phyloP scores from a whole-genome alignment of 441 rosid species.

The Pelargonium fulgidum region DNA sequence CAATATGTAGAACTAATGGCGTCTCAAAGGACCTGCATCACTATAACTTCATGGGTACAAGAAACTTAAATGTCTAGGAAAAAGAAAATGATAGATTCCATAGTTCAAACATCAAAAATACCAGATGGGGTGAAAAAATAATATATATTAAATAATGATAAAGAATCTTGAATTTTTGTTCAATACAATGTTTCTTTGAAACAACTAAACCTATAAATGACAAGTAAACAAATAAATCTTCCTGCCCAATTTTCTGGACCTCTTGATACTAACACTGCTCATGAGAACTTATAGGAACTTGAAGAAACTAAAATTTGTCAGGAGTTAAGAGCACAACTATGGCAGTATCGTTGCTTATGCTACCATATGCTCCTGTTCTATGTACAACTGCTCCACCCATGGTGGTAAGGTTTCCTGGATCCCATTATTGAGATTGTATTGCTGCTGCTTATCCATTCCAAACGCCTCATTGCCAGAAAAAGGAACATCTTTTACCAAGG shows the following conservation, averaged over 20 bases:
- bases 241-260: slow-evolving; percentile 5
- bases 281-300: background rate
- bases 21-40: background rate
- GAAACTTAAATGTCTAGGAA: background rate
- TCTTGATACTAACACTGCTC: background rate
- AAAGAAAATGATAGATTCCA: background rate
- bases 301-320: background rate
- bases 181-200: background rate
- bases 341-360: slow-evolving; percentile 23
- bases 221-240: background rate
- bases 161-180: background rate
- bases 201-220: slow-evolving; percentile 1
- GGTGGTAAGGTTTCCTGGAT: slow-evolving; percentile 37
- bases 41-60: background rate
- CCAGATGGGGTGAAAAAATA: background rate
- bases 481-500: slow-evolving; percentile 60
- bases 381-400: slow-evolving; percentile 74
- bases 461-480: slow-evolving; percentile 22
- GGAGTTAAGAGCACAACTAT: background rate
- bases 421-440: slow-evolving; percentile 29
- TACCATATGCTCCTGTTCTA: slow-evolving; percentile 73
- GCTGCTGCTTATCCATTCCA: slow-evolving; percentile 36
- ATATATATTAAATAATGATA: slow-evolving; percentile 5
- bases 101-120: background rate
- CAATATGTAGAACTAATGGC: background rate